Evolutionary conservation across 2,329 filamentous ascomycete species (phyloP).

Genomic region (Sporothrix pseudoabietina): DNA sequence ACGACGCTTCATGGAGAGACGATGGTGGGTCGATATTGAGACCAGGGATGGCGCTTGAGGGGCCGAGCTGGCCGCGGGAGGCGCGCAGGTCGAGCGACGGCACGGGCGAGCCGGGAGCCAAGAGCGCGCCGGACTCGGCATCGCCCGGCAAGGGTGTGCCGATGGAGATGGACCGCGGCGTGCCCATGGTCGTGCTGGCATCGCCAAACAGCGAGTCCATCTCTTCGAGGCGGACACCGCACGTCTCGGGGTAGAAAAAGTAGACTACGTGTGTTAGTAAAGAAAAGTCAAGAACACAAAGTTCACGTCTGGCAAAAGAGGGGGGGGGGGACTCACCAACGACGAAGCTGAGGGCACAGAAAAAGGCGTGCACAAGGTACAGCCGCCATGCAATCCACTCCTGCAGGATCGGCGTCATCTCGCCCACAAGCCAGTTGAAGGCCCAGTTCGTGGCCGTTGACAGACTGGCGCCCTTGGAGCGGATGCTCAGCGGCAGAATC

Average conservation of each 20-base stretch:
- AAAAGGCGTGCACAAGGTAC: constrained; percentile 94
- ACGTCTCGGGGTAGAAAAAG: constrained; percentile 96
- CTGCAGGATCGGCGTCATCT: constrained; percentile 91
- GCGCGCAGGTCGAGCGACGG: constrained; percentile 73
- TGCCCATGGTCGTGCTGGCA: constrained; percentile 77
- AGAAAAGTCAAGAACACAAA: background rate
- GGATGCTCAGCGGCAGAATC: constrained; percentile 92
- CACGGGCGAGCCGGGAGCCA: constrained; percentile 75
- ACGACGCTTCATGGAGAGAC: constrained; percentile 52
- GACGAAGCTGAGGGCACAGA: constrained; percentile 92
- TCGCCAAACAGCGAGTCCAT: constrained; percentile 97
- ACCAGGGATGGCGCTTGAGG: constrained; percentile 73
- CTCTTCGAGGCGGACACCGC: constrained; percentile 90
- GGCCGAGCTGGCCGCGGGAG: constrained; percentile 51
- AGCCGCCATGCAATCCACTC: constrained; percentile 90
- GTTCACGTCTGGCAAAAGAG: constrained; percentile 42
- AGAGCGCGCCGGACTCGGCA: constrained; percentile 76
- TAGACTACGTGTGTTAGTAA: constrained; percentile 65
- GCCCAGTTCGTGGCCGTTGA: constrained; percentile 98
- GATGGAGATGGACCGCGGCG: constrained; percentile 74
- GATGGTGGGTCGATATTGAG: constrained; percentile 79
- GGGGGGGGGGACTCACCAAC: constrained; percentile 76
- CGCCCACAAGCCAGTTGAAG: constrained; percentile 95
- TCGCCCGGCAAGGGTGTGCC: constrained; percentile 74
- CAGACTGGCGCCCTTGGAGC: constrained; percentile 93